A percentile compares a stretch with the other conserved stretches of the same genome.
Conservation (phyloP, 768 basidiomycete genomes). For the Chiua virens region DNA sequence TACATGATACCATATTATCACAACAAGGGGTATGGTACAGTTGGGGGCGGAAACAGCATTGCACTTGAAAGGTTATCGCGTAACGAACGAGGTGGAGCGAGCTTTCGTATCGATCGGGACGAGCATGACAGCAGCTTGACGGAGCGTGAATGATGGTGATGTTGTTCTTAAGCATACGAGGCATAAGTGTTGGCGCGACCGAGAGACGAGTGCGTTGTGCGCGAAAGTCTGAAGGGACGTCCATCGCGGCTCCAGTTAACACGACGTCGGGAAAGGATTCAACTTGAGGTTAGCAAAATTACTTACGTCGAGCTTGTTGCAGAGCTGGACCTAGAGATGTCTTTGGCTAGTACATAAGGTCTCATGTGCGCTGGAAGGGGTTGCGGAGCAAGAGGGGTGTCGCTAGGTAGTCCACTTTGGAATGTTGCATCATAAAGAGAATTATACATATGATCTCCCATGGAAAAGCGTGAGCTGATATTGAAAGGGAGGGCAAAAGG, state of each 20-base stretch:
- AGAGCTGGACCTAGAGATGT: slow-evolving; percentile 34
- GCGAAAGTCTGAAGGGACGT: slow-evolving; percentile 17
- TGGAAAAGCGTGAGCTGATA: slow-evolving; percentile 13
- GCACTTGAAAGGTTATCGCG: slow-evolving; percentile 22
- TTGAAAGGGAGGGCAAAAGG: slow-evolving; percentile 34
- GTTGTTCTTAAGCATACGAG: slow-evolving; percentile 21
- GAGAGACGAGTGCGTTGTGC: slow-evolving; percentile 12
- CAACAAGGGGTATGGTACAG: slow-evolving; percentile 8
- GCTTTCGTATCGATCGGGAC: neutral
- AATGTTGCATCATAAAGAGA: slow-evolving; percentile 2
- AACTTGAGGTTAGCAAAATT: neutral
- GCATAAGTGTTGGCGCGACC: slow-evolving; percentile 17
- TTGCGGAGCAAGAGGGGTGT: slow-evolving; percentile 27
- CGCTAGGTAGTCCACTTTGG: slow-evolving; percentile 19
- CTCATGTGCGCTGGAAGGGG: slow-evolving; percentile 16
- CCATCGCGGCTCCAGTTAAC: slow-evolving; percentile 32
- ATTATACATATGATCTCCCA: slow-evolving; percentile 4
- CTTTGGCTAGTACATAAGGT: slow-evolving; percentile 16
- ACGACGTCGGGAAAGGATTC: slow-evolving; percentile 3
- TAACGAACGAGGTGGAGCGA: too few species aligned
- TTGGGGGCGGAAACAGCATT: slow-evolving; percentile 4
- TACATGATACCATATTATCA: slow-evolving; percentile 33
- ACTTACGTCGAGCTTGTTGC: slow-evolving; percentile 34
- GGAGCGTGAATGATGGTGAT: slow-evolving; percentile 2
- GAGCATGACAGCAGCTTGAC: slow-evolving; percentile 23